A percentile compares a stretch with the other conserved stretches of the same genome.
Conservation (phyloP, 2,329 filamentous ascomycete genomes). For the Arthrobotrys conoides region DNA sequence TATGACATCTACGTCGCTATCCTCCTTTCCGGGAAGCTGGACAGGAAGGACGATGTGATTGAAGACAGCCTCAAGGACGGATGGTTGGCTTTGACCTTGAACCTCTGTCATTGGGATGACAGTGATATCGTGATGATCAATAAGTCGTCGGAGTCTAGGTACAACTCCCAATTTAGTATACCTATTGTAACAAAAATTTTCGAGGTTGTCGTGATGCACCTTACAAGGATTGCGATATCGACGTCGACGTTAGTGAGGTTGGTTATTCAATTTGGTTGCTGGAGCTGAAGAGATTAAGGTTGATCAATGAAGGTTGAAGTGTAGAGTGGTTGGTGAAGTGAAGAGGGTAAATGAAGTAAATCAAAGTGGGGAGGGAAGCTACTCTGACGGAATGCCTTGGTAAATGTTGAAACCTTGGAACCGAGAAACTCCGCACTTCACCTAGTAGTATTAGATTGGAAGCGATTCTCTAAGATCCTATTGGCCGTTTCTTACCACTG, state of each 20-base stretch:
- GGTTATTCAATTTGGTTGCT: no score
- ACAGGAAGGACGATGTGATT: constrained; percentile 69
- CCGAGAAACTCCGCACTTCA: no score
- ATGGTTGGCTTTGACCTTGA: constrained; percentile 1
- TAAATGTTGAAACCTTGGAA: no score
- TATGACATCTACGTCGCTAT: constrained; percentile 65
- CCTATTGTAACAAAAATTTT: no score
- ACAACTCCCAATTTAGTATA: no score
- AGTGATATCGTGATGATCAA: no score
- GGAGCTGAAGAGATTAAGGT: not conserved
- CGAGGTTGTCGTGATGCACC: not conserved
- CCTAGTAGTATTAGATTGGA: not conserved
- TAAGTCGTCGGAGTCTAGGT: no score
- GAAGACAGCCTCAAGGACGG: constrained; percentile 58
- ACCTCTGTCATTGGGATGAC: constrained; percentile 25
- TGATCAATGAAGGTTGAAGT: not conserved
- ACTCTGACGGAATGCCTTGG: no score
- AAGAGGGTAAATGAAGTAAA: no score
- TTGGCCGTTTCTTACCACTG: not conserved
- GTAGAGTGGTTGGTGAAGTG: not conserved
- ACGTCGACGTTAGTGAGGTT: not conserved
- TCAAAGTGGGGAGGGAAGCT: no score
- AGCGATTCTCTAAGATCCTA: not conserved
- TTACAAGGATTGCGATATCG: not conserved
- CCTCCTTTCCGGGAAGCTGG: constrained; percentile 66